Base-by-base conservation (phyloP, 805 yeast genomes). In the Nakazawaea peltata region DNA sequence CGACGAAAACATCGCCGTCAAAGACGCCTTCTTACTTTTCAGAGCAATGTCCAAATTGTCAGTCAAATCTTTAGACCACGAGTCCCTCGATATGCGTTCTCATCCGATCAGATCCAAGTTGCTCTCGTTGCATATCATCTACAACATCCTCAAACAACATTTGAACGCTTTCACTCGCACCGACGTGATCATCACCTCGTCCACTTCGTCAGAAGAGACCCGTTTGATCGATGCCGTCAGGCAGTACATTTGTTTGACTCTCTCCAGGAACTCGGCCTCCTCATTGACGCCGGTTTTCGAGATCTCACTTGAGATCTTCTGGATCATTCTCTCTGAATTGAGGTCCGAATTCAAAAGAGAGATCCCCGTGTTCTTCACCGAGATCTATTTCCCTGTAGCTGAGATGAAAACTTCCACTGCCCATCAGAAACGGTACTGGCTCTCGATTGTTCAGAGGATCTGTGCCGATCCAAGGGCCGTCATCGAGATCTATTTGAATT, bases 31-130 rank as follows among this genome's bases (percentile, higher is more conserved):
- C 50, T 65, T 92, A 40, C 73, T 92, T 3, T 87, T 92, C 58
- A 74, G 99, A 53, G 90, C 97, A 2, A 82, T 92, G 92, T 84
- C 96, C 55, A 87, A 86, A 51, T 70, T 92, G 13, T 83, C 97
- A 3, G 82, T 84, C 32, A 92, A 92, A 56, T 70, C 79, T 19
- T 61, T 90, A 40, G 97, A 88, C 41, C 69, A 77, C 27, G 82
- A 79, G 25, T 72, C 77, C 23, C 59, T 86, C 42, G 94, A 83
- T 55, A 79, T 81, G 86, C 74, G 90, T 55, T 81, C 95, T 2
- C 96, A 90, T 51, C 81, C 90, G 2, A 86, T 92, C 44, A 75
- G 98, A 49, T 86, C 97, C 1, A 92, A 92, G 55, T 63, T 92
- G 41, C 65, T 94, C 23, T 84, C 97, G 2, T 66, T 92, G 46